These are phyloP conservation scores for Geranomyces variabilis DNA, from an alignment of 192 early-diverging fungal species.

Conservation along the genomic window DNA sequence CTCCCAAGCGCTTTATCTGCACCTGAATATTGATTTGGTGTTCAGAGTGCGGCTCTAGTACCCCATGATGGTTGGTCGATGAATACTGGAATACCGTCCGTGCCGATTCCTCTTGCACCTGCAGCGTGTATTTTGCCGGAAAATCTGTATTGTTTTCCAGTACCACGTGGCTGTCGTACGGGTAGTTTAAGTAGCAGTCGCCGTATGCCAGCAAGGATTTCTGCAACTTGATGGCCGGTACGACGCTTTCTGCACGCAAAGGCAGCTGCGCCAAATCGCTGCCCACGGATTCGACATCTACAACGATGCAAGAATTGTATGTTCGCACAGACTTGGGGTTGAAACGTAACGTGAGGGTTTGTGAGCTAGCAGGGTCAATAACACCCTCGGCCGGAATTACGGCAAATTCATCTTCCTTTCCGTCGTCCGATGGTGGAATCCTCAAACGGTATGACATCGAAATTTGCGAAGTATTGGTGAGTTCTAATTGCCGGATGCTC, in stretches of 20 bases:
- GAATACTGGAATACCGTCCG: constrained; percentile 49
- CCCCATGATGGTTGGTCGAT: constrained; percentile 43
- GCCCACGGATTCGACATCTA: constrained; percentile 53
- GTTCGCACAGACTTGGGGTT: constrained; percentile 44
- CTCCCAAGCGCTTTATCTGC: constrained; percentile 55
- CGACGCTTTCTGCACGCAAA: constrained; percentile 52
- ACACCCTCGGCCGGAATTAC: constrained; percentile 40
- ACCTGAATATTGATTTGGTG: constrained; percentile 42
- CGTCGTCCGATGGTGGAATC: constrained; percentile 29
- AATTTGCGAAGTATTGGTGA: constrained; percentile 60
- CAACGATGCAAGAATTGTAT: constrained; percentile 41
- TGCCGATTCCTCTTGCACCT: constrained; percentile 51
- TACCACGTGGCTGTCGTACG: constrained; percentile 44
- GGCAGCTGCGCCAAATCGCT: constrained; percentile 44
- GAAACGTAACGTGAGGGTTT: constrained; percentile 43
- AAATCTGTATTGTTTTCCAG: constrained; percentile 51
- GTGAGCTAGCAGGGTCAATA: constrained; percentile 34
- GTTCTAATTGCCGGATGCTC: constrained; percentile 25
- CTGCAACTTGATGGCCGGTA: constrained; percentile 53
- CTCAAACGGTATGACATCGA: constrained; percentile 51
- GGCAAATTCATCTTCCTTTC: constrained; percentile 37
- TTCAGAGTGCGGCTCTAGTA: constrained; percentile 50
- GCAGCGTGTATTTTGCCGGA: constrained; percentile 51
- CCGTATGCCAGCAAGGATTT: constrained; percentile 46
- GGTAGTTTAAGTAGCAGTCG: constrained; percentile 56